A percentile compares a stretch with the other conserved stretches of the same genome.
phyloP scores from a whole-genome alignment of 2,329 filamentous ascomycete genomes.

The Trichoderma sp. region DNA sequence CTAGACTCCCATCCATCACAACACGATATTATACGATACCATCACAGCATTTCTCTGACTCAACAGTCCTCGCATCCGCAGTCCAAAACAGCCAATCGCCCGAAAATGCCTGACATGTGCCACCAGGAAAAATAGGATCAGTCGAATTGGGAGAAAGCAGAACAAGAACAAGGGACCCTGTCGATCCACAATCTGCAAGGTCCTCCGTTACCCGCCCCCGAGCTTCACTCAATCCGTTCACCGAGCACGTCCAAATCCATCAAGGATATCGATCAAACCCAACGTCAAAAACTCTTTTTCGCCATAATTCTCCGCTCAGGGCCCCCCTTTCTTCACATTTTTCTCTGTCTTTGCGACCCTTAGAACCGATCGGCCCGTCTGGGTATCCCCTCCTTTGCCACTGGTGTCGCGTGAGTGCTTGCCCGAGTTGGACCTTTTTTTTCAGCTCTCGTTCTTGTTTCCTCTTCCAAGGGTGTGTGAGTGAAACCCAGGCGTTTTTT shows the following conservation, averaged over 20 bases:
- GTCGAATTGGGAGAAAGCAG: background rate
- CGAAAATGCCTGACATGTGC: background rate
- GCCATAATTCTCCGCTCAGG: background rate
- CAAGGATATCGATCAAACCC: background rate
- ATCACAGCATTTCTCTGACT: background rate
- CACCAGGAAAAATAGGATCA: background rate
- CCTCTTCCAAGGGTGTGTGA: background rate
- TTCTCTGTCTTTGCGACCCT: background rate
- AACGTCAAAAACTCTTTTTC: background rate
- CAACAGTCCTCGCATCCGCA: background rate
- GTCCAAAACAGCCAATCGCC: background rate
- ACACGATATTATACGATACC: background rate
- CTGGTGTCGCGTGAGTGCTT: constrained; percentile 14
- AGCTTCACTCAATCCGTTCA: constrained; percentile 12
- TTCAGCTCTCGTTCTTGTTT: background rate
- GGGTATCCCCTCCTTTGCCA: background rate
- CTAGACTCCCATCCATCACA: background rate
- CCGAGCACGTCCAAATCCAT: background rate
- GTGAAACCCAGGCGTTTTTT: background rate
- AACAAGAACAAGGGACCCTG: background rate
- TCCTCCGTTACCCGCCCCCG: background rate
- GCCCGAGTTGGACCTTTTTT: background rate
- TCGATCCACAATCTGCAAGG: constrained; percentile 11
- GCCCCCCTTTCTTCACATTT: background rate
- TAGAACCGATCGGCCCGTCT: constrained; percentile 7